phyloP scores from a whole-genome alignment of 805 yeast species.

The Saturnispora hagleri region DNA sequence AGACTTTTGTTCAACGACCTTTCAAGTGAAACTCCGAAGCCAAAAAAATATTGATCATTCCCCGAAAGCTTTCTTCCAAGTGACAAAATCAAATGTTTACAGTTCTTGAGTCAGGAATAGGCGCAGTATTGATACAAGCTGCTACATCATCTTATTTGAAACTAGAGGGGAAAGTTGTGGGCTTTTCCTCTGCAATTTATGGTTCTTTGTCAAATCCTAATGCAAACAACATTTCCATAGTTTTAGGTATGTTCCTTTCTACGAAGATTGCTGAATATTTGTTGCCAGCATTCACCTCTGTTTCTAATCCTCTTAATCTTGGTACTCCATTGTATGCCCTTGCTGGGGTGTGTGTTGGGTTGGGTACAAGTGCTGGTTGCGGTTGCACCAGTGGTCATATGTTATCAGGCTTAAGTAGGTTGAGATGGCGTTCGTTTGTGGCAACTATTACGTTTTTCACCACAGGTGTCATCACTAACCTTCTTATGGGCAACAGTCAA shows the following conservation, averaged over 20 bases:
- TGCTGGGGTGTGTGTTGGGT: conserved; percentile 38
- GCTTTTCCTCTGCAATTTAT: conserved; percentile 37
- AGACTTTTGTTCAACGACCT: background rate
- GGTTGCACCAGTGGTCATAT: conserved; percentile 53
- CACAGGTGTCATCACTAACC: conserved; percentile 25
- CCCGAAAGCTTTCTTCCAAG: background rate
- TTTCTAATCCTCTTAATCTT: background rate
- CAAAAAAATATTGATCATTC: background rate
- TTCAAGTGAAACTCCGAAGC: background rate
- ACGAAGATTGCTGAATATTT: conserved; percentile 14
- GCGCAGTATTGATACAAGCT: conserved; percentile 38
- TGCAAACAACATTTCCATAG: conserved; percentile 23
- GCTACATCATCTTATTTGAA: conserved; percentile 35
- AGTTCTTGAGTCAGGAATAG: conserved; percentile 34
- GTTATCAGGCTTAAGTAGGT: conserved; percentile 40
- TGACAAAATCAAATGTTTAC: conserved; percentile 31
- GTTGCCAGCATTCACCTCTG: conserved; percentile 24
- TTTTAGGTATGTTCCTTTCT: conserved; percentile 30
- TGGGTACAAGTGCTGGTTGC: conserved; percentile 38
- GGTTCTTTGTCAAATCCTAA: conserved; percentile 24
- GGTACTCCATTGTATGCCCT: conserved; percentile 4
- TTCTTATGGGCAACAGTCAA: conserved; percentile 7
- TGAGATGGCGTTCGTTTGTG: conserved; percentile 35
- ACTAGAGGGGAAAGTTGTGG: conserved; percentile 34
- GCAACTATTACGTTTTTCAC: conserved; percentile 34